A percentile compares a stretch with the other conserved stretches of the same genome.
Evolutionary conservation across 441 rosid genomes (phyloP).

Genomic region (Arabidopsis lyrata): DNA sequence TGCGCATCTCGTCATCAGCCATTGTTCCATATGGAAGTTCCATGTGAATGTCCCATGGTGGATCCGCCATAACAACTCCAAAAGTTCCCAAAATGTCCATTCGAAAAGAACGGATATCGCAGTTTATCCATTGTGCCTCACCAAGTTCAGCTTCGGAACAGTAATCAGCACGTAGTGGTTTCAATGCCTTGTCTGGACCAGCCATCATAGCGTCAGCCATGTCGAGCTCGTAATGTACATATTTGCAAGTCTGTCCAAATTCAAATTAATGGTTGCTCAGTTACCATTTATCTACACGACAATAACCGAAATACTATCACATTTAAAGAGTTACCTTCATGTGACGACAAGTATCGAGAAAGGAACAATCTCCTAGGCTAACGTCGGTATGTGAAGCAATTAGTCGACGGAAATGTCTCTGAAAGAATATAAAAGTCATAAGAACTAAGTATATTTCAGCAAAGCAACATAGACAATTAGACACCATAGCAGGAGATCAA

Average conservation of each 20-base stretch:
- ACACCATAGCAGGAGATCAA: slow-evolving; percentile 6
- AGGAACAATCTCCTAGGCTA: slow-evolving; percentile 96
- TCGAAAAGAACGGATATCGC: slow-evolving; percentile 89
- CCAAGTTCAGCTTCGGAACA: slow-evolving; percentile 98
- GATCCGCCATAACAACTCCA: slow-evolving; percentile 99
- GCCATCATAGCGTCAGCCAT: slow-evolving; percentile 75
- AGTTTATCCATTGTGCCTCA: slow-evolving; percentile 95
- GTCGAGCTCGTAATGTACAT: slow-evolving; percentile 97
- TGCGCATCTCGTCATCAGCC: slow-evolving; percentile 99
- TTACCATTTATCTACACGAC: not conserved
- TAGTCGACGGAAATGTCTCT: slow-evolving; percentile 96
- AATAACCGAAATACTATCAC: not conserved
- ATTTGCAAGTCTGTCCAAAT: slow-evolving; percentile 88
- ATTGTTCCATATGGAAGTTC: slow-evolving; percentile 99
- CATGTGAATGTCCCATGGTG: slow-evolving; percentile 99
- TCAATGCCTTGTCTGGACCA: slow-evolving; percentile 70
- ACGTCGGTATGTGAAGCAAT: slow-evolving; percentile 95
- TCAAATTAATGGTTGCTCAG: slow-evolving; percentile 14
- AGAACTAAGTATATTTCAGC: not conserved
- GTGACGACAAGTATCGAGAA: slow-evolving; percentile 99
- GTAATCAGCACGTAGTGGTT: slow-evolving; percentile 92
- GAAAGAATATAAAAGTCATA: slow-evolving; percentile 37
- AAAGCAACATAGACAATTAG: slow-evolving; percentile 11
- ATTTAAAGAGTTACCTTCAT: slow-evolving; percentile 74
- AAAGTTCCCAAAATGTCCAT: slow-evolving; percentile 98